Percentiles rank a stretch among this genome's conserved stretches.
Conservation (phyloP, 805 yeast species). For the Ogataea chonburiensis region DNA sequence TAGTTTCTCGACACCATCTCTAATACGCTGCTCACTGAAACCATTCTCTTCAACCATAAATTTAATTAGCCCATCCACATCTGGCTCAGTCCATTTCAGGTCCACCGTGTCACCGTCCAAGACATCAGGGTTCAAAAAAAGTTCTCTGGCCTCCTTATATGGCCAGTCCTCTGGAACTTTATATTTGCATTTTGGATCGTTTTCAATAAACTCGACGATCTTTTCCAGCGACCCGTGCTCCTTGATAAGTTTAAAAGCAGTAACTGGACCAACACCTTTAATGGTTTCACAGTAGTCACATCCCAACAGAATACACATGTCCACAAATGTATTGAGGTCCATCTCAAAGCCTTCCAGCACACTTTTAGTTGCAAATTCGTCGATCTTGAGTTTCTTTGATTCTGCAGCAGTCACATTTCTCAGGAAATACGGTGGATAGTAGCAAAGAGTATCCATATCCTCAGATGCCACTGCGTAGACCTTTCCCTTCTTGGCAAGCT, state of each 20-base stretch:
- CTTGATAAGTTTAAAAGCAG: slow-evolving; percentile 83
- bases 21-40: slow-evolving; percentile 88
- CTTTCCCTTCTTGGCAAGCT: slow-evolving; percentile 80
- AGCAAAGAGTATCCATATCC: slow-evolving; percentile 98
- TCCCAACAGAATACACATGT: slow-evolving; percentile 88
- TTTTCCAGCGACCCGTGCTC: slow-evolving; percentile 83
- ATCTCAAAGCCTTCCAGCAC: slow-evolving; percentile 79
- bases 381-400: slow-evolving; percentile 88
- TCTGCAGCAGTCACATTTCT: slow-evolving; percentile 94
- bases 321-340: slow-evolving; percentile 73
- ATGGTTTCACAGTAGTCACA: slow-evolving; percentile 98
- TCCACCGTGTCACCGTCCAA: slow-evolving; percentile 56
- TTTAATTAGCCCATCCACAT: slow-evolving; percentile 76
- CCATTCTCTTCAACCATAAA: slow-evolving; percentile 87
- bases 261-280: slow-evolving; percentile 93
- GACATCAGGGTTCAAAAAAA: slow-evolving; percentile 84
- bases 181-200: slow-evolving; percentile 60
- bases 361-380: slow-evolving; percentile 67
- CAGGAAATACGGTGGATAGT: slow-evolving; percentile 76
- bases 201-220: slow-evolving; percentile 62
- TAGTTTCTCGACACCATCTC: slow-evolving; percentile 81
- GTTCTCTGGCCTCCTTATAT: slow-evolving; percentile 77
- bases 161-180: slow-evolving; percentile 96
- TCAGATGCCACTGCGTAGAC: slow-evolving; percentile 98
- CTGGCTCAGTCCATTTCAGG: slow-evolving; percentile 87